Evolutionary conservation across 2,329 filamentous ascomycete genomes (phyloP).

Genomic region (Aspergillus neoniger): DNA sequence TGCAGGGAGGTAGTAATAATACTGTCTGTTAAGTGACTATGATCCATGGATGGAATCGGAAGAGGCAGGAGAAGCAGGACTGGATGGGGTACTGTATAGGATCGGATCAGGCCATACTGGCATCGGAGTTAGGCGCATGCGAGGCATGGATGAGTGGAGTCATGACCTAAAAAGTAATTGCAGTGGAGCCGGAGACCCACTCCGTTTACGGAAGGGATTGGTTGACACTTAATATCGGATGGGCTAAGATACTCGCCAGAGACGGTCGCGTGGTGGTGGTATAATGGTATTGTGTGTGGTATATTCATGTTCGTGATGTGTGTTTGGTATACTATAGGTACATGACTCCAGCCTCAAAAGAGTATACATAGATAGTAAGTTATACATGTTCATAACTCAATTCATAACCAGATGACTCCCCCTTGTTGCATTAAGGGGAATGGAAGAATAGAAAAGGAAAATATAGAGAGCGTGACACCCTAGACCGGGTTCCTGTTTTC

Average conservation of each 20-base stretch:
- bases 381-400: constrained; percentile 1
- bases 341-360: background rate
- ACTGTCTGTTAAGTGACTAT: too few relatives aligned
- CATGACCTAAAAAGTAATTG: too few relatives aligned
- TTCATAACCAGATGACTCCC: background rate
- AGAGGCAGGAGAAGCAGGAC: too few relatives aligned
- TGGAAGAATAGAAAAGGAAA: background rate
- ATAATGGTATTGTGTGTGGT: background rate
- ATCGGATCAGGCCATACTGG: too few relatives aligned
- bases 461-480: background rate
- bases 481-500: constrained; percentile 9
- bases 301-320: background rate
- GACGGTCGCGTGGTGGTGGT: background rate
- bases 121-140: too few relatives aligned
- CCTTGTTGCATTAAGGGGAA: background rate
- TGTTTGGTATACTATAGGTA: background rate
- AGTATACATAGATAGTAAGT: background rate
- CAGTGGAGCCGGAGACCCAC: too few relatives aligned
- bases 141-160: too few relatives aligned
- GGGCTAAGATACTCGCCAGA: background rate
- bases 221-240: background rate
- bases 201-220: too few relatives aligned
- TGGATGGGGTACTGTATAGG: too few relatives aligned
- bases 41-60: too few relatives aligned
- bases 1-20: too few relatives aligned